Conservation (phyloP, 352 stramenopile species). For the Phytopythium boreale region DNA sequence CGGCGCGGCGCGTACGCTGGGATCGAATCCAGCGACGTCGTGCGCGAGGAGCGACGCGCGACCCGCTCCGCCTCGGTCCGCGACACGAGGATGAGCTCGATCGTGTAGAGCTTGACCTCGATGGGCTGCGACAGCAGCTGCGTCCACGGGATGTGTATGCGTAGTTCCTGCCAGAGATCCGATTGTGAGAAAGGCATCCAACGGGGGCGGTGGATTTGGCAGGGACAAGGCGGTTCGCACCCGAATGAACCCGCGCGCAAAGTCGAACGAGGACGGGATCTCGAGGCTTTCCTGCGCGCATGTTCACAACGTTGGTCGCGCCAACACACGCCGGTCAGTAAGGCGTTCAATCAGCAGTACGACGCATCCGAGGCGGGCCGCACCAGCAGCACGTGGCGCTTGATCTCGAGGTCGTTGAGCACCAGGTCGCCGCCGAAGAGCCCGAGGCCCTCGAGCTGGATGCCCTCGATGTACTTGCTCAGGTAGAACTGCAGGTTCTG, state of each 20-base stretch:
- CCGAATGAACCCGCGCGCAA: constrained; percentile 82
- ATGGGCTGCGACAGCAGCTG: constrained; percentile 84
- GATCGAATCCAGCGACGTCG: constrained; percentile 11
- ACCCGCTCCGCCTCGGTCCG: constrained; percentile 22
- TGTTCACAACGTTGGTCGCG: too few relatives aligned
- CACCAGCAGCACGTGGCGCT: constrained; percentile 76
- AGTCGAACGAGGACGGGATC: constrained; percentile 85
- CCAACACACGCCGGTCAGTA: not conserved
- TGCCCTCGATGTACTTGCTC: constrained; percentile 89
- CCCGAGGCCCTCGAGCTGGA: constrained; percentile 81
- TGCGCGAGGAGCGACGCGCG: constrained; percentile 12
- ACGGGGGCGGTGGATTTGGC: too few relatives aligned
- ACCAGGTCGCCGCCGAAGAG: constrained; percentile 85
- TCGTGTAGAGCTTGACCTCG: constrained; percentile 86
- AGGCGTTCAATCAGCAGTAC: not conserved
- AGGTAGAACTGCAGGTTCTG: constrained; percentile 88
- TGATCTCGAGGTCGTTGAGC: constrained; percentile 88
- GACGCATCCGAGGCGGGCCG: not conserved
- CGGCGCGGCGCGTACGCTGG: not conserved
- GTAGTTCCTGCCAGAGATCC: constrained; percentile 51
- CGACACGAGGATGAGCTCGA: constrained; percentile 84
- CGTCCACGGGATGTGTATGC: constrained; percentile 89
- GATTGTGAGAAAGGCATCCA: not conserved
- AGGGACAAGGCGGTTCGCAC: constrained; percentile 16
- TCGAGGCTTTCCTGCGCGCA: constrained; percentile 66